Percentiles rank a stretch among this genome's conserved stretches.
Conservation (phyloP, 2,329 filamentous ascomycete genomes). For the Aspergillus sp. region DNA sequence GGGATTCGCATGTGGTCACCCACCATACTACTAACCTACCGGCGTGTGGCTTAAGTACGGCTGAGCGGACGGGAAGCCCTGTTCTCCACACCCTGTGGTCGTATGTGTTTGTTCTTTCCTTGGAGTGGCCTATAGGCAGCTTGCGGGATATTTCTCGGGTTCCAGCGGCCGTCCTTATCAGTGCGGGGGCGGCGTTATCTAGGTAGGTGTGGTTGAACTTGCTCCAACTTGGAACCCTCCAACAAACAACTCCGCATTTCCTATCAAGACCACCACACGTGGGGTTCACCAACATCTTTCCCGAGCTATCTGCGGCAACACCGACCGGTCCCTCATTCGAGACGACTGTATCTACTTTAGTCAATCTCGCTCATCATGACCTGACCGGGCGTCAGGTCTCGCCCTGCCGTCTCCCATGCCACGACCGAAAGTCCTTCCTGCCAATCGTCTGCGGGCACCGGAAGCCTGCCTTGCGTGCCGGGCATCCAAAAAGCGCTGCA, state of each 20-base stretch:
- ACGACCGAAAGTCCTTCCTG: conserved; percentile 56
- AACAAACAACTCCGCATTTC: neutral
- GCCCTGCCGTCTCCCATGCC: conserved; percentile 46
- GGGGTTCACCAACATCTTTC: neutral
- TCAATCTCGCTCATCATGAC: neutral
- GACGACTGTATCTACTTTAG: neutral
- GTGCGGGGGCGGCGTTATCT: neutral
- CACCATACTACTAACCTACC: no score
- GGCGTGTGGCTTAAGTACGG: no score
- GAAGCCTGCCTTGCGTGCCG: conserved; percentile 57
- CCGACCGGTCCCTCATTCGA: neutral
- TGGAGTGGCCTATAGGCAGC: no score
- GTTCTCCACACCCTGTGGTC: no score
- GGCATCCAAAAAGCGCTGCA: conserved; percentile 57
- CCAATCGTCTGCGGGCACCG: conserved; percentile 54
- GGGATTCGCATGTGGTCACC: no score
- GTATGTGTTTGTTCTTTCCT: no score
- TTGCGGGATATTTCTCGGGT: neutral
- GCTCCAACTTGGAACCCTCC: neutral
- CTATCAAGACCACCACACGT: neutral
- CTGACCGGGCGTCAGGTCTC: neutral
- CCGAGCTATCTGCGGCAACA: neutral
- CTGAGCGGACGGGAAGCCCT: no score
- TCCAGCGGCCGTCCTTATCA: neutral
- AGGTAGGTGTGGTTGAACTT: neutral